Conservation (phyloP, 208 protist genomes). For the Trypanosoma lewisi region DNA sequence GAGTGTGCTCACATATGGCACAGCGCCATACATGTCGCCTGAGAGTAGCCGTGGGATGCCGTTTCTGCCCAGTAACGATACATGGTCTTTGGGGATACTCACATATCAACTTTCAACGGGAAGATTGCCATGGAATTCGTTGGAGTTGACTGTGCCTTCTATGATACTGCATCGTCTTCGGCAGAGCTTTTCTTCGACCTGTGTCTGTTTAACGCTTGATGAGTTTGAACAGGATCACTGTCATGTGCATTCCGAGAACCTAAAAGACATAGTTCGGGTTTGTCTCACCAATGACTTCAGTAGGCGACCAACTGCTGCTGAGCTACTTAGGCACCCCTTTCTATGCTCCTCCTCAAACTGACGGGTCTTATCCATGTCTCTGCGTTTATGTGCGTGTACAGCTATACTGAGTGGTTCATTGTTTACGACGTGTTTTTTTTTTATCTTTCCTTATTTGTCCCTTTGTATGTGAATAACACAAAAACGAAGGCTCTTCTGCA, state of each 20-base stretch:
- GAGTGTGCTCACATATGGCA: slow-evolving; percentile 30
- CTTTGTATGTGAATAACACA: too few species aligned
- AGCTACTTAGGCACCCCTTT: slow-evolving; percentile 67
- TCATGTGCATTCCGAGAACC: slow-evolving; percentile 30
- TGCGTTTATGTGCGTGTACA: too few species aligned
- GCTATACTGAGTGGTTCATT: too few species aligned
- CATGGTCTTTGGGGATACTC: slow-evolving; percentile 82
- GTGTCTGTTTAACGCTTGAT: slow-evolving; percentile 55
- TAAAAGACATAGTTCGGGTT: slow-evolving; percentile 51
- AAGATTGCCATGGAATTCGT: slow-evolving; percentile 55
- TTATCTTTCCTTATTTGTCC: too few species aligned
- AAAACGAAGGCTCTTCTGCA: too few species aligned
- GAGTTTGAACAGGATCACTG: slow-evolving; percentile 33
- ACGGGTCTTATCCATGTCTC: too few species aligned
- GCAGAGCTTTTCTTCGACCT: slow-evolving; percentile 16
- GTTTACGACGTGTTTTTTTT: too few species aligned
- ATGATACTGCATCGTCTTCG: slow-evolving; percentile 68
- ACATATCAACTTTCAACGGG: slow-evolving; percentile 71
- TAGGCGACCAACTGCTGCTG: slow-evolving; percentile 45
- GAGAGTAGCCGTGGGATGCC: slow-evolving; percentile 65
- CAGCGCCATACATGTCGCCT: slow-evolving; percentile 75
- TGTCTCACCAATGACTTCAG: slow-evolving; percentile 62
- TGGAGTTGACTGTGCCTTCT: slow-evolving; percentile 55
- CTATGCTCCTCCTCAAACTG: slow-evolving; percentile 28
- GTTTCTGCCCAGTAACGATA: slow-evolving; percentile 57